Base-by-base conservation (phyloP, 169 alveolate genomes). In the Plasmodium gonderi region DNA sequence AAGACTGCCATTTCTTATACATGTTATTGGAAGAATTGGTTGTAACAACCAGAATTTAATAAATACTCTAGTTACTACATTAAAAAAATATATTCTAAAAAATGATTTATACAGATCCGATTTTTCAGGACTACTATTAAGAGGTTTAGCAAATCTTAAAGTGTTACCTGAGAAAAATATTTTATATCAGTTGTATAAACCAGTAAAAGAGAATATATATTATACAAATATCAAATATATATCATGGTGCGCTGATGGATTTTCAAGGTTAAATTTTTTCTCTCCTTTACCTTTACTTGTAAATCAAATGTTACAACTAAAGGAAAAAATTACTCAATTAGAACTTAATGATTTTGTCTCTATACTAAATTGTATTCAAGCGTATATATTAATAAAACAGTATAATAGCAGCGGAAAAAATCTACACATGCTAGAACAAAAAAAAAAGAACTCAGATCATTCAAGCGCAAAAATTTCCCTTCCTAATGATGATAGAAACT, bases 181-280 rank as follows among this genome's bases (percentile, higher is more conserved):
- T 20, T 83, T 96, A 95, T 64, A 51, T 26, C 94, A 94, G 64
- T 44, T 94, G 60, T 92, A 94, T 77, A 93, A 95, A 33, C 89
- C 94, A 3, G 81, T 95, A 12, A 94, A 80, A 47, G 96, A 90
- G 33, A 69, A 91, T 85, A 47, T 91, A 44, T 23, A 91, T 83
- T 92, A 90, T 29, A 92, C 94, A 5, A 96, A 95, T 92, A 94
- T 95, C 68, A 95, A 95, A 91, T 95, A 95, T 82, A 44, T 95
- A 44, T 94, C 96, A 1, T 95, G 97, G 97, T 81, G 94, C 45
- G 95, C 93, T 11, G 97, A 95, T 68, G 94, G 96, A 8, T 94
- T 95, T 65, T 91, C 95, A 11, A 83, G 92, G 40, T 40, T 95
- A 91, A 75, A 96, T 29, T 92, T 85, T 91, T 91, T 94, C 23